Conservation (phyloP, 2,329 filamentous ascomycete species). For the Ophiostoma piceae region DNA sequence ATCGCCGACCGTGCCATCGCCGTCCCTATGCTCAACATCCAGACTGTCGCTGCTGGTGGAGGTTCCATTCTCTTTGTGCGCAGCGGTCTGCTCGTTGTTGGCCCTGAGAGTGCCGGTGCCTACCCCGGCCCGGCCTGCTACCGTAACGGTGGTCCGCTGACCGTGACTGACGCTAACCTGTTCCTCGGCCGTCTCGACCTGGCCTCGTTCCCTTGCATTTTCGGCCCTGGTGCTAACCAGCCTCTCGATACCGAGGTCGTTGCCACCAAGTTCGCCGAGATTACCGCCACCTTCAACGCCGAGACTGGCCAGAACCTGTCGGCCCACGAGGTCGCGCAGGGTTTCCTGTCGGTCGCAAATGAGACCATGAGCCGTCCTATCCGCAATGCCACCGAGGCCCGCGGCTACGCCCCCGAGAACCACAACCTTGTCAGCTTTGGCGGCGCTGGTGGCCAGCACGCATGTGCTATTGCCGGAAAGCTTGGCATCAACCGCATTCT, state of each 20-base stretch:
- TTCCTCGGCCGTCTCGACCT: constrained; percentile 52
- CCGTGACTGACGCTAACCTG: constrained; percentile 60
- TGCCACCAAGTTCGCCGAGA: constrained; percentile 74
- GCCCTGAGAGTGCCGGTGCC: constrained; percentile 71
- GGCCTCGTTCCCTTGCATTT: constrained; percentile 64
- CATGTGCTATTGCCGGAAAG: constrained; percentile 77
- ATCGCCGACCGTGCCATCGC: constrained; percentile 82
- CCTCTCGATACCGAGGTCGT: constrained; percentile 68
- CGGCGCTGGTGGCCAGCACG: constrained; percentile 85
- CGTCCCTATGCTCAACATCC: constrained; percentile 86
- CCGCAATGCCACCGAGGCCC: constrained; percentile 83
- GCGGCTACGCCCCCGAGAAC: constrained; percentile 82
- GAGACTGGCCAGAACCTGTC: constrained; percentile 44
- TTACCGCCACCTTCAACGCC: constrained; percentile 75
- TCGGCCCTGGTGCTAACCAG: constrained; percentile 59
- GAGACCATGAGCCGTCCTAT: constrained; percentile 74
- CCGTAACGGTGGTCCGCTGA: constrained; percentile 46
- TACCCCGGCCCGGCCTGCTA: constrained; percentile 65
- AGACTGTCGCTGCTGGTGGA: constrained; percentile 80
- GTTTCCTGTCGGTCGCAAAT: constrained; percentile 64
- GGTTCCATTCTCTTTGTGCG: constrained; percentile 60
- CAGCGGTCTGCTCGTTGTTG: constrained; percentile 81
- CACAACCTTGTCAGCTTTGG: constrained; percentile 87
- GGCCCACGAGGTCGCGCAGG: constrained; percentile 59
- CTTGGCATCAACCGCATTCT: constrained; percentile 80